phyloP scores from a whole-genome alignment of 345 rosid species.

The Aquilaria sinensis region DNA sequence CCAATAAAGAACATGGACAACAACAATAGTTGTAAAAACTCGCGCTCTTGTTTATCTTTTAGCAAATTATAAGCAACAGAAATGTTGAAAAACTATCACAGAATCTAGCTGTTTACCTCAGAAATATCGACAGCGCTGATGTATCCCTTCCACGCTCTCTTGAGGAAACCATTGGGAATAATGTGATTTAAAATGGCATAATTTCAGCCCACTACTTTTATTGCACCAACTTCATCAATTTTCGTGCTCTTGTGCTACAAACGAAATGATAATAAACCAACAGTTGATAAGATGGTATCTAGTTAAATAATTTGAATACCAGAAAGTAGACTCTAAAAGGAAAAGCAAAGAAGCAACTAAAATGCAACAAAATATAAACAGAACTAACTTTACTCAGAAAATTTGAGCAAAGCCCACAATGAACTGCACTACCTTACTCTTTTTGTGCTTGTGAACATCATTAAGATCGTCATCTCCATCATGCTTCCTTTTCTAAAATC shows the following conservation, averaged over 20 bases:
- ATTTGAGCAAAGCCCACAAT: constrained; percentile 1
- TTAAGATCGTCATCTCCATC: constrained; percentile 88
- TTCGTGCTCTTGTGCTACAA: constrained; percentile 88
- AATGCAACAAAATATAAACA: background rate
- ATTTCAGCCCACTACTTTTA: constrained; percentile 81
- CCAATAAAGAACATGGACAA: no score
- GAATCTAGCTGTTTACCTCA: constrained; percentile 43
- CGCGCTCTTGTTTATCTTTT: no score
- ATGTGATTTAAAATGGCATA: constrained; percentile 21
- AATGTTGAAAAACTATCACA: background rate
- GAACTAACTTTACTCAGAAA: background rate
- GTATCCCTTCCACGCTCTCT: constrained; percentile 43
- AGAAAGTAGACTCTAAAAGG: constrained; percentile 6
- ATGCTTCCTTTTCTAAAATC: constrained; percentile 90
- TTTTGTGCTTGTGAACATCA: constrained; percentile 81
- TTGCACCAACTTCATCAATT: constrained; percentile 82
- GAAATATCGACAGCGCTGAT: constrained; percentile 31
- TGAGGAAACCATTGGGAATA: constrained; percentile 30
- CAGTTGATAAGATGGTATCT: constrained; percentile 6
- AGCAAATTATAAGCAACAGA: no score
- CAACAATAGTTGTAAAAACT: no score
- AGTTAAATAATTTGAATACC: constrained; percentile 1
- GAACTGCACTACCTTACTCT: constrained; percentile 68
- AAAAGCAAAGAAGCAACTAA: constrained; percentile 1
- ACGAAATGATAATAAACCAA: constrained; percentile 7